Conservation (phyloP, 2,329 filamentous ascomycete genomes). For the Cladosporium sp. region DNA sequence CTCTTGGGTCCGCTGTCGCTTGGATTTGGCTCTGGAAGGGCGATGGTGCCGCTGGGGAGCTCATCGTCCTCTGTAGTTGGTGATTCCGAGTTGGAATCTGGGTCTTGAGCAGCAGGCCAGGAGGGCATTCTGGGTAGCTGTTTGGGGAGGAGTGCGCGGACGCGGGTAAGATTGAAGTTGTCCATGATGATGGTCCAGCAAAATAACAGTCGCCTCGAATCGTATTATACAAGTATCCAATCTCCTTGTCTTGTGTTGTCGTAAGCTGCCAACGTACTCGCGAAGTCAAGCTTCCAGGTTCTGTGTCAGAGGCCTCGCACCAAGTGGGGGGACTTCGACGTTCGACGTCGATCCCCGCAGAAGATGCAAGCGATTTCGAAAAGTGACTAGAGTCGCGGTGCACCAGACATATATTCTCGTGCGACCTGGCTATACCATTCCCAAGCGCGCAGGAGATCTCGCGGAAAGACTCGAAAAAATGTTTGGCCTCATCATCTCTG, state of each 20-base stretch:
- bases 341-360: not conserved
- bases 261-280: too few species aligned
- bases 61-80: not conserved
- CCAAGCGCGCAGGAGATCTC: too few species aligned
- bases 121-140: constrained; percentile 26
- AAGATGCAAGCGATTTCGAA: not conserved
- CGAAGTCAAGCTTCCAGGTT: not conserved
- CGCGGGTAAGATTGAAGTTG: constrained; percentile 28
- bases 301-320: not conserved
- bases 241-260: too few species aligned
- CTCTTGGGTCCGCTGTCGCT: constrained; percentile 33
- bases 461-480: too few species aligned
- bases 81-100: not conserved
- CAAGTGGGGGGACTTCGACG: not conserved
- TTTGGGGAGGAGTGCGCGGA: constrained; percentile 29
- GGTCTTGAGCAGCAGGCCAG: constrained; percentile 19
- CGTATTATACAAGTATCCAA: too few species aligned
- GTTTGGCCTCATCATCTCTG: constrained; percentile 59
- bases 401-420: not conserved
- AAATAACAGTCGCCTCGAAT: not conserved
- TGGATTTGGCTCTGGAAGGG: constrained; percentile 26
- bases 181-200: constrained; percentile 18
- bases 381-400: not conserved
- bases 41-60: constrained; percentile 9
- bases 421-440: too few species aligned